Conservation (phyloP, 1,284 basidiomycete genomes). For the Austroboletus rostrupii region DNA sequence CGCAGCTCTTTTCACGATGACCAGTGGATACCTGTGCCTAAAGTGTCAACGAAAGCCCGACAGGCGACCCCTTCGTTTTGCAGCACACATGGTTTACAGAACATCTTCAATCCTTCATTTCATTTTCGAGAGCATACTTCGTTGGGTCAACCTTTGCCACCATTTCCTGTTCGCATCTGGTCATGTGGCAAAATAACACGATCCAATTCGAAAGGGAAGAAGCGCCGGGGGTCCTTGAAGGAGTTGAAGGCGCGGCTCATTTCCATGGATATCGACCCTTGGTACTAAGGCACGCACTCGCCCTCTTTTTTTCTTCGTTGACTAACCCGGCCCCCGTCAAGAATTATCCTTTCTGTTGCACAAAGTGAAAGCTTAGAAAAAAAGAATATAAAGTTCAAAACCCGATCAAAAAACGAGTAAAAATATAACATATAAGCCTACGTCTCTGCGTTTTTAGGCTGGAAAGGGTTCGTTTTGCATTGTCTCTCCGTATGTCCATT, state of each 20-base stretch:
- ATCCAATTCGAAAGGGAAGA: constrained; percentile 8
- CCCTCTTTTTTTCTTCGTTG: not conserved
- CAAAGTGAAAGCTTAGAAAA: too few relatives aligned
- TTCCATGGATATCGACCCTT: constrained; percentile 12
- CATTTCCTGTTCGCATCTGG: constrained; percentile 8
- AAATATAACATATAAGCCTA: not conserved
- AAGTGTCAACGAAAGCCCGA: not conserved
- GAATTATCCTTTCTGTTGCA: not conserved
- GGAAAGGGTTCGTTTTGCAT: not conserved
- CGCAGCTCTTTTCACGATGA: not conserved
- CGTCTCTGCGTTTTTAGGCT: not conserved
- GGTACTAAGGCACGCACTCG: not conserved
- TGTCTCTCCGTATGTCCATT: not conserved
- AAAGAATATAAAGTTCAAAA: constrained; percentile 9
- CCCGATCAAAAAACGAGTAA: not conserved
- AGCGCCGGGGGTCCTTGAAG: constrained; percentile 2
- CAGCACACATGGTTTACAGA: constrained; percentile 5
- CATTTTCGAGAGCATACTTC: not conserved
- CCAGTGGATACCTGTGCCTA: not conserved
- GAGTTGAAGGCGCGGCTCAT: constrained; percentile 8
- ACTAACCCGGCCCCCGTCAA: not conserved
- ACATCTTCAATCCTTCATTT: constrained; percentile 3
- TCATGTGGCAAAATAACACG: constrained; percentile 21
- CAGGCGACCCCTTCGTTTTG: not conserved
- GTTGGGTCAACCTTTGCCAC: not conserved